Percentiles rank a stretch among this genome's conserved stretches.
These are phyloP conservation scores for Pseudogymnoascus destructans DNA, from an alignment of 2,329 filamentous ascomycete species.

Conservation along the genomic window DNA sequence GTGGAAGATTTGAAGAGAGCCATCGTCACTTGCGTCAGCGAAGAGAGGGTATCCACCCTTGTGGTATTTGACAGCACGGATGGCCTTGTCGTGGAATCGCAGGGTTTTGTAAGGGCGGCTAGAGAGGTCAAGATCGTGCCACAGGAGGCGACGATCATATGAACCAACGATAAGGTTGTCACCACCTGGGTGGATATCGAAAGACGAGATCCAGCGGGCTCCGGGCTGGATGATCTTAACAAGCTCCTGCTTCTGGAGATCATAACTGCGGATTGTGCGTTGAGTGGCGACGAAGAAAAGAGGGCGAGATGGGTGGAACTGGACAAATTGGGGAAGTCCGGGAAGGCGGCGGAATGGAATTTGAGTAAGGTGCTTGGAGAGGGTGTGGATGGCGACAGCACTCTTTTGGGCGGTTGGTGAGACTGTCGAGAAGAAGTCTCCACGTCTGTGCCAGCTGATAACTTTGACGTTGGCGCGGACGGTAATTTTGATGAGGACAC, in stretches of 20 bases:
- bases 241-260: constrained; percentile 80
- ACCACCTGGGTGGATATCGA: constrained; percentile 84
- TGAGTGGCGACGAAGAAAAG: constrained; percentile 95
- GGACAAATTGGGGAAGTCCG: constrained; percentile 70
- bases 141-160: constrained; percentile 85
- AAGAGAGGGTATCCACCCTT: constrained; percentile 69
- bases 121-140: constrained; percentile 93
- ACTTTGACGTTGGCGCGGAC: constrained; percentile 73
- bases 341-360: constrained; percentile 73
- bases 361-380: constrained; percentile 90
- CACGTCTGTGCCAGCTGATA: constrained; percentile 84
- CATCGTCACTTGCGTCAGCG: constrained; percentile 90
- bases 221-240: constrained; percentile 89
- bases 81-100: constrained; percentile 85
- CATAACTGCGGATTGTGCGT: constrained; percentile 84
- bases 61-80: constrained; percentile 81
- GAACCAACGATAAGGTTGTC: constrained; percentile 91
- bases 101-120: constrained; percentile 90
- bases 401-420: constrained; percentile 65
- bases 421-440: constrained; percentile 88
- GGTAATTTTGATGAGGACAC: constrained; percentile 68
- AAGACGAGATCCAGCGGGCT: constrained; percentile 85
- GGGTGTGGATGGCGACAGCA: constrained; percentile 85
- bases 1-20: constrained; percentile 90
- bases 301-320: constrained; percentile 87